Base-by-base conservation (phyloP, 1,284 basidiomycete genomes). In the Ceratobasidium sp. region DNA sequence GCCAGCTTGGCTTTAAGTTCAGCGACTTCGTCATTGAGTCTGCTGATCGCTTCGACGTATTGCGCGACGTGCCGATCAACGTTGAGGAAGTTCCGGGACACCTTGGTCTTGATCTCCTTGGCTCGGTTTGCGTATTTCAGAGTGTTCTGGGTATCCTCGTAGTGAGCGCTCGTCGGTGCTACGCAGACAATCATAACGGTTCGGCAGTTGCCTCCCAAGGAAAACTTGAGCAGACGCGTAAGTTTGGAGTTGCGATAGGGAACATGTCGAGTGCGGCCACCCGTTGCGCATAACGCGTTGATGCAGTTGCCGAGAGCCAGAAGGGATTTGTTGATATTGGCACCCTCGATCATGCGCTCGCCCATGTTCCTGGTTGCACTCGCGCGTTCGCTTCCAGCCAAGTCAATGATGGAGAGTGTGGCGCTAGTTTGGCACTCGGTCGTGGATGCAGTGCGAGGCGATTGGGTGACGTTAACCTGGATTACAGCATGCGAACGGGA, bases 111-210 rank as follows among this genome's bases (percentile, higher is more conserved):
- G 81, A 98, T 97, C 80, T 95, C 93, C 71, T 96, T 96, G 22
- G 96, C 95, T 54, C 94, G 89, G 76, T 98, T 94, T 15, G 96
- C 96, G 78, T 97, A 98, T 68, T 96, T 83, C 52, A 98, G 88
- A 0, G 96, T 97, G 77, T 98, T 98, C 77, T 96, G 93, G 31
- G 96, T 98, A 78, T 98, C 96, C 77, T 98, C 96, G 76, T 97
- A 96, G 79, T 98, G 94, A 34, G 86, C 86, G 43, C 94, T 96
- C 17, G 94, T 94, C 0, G 96, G 96, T 1, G 94, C 94, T 64
- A 98, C 84, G 78, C 96, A 98, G 69, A 98, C 96, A 72, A 98
- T 94, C 94, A 96, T 96, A 76, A 96, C 94, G 0, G 96, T 98
- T 80, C 96, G 93, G 84, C 96, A 98, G 79, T 98, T 98, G 15